These are phyloP conservation scores for Boletus rubropictus DNA, from an alignment of 768 basidiomycete genomes.

Conservation along the genomic window DNA sequence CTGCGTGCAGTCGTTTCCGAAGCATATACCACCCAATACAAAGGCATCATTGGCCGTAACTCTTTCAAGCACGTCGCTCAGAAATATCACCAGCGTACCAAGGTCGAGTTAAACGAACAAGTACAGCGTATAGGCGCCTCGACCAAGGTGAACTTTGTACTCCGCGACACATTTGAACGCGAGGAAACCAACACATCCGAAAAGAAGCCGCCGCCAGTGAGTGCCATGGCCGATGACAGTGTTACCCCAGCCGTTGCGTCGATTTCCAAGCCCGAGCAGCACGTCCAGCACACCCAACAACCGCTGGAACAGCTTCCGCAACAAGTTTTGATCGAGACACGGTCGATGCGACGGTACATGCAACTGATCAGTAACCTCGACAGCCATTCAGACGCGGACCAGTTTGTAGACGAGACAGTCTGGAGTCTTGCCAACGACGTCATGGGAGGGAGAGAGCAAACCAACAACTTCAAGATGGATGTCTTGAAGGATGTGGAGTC, in stretches of 20 bases:
- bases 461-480: slow-evolving; percentile 33
- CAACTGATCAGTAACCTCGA: slow-evolving; percentile 26
- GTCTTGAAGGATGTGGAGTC: slow-evolving; percentile 40
- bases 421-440: slow-evolving; percentile 37
- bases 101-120: slow-evolving; percentile 13
- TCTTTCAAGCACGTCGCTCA: slow-evolving; percentile 43
- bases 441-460: slow-evolving; percentile 30
- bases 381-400: slow-evolving; percentile 4
- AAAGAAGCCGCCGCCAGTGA: not conserved
- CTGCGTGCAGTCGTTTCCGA: slow-evolving; percentile 55
- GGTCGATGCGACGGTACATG: slow-evolving; percentile 38
- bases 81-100: slow-evolving; percentile 35
- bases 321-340: slow-evolving; percentile 34
- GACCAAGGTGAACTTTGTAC: not conserved
- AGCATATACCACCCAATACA: slow-evolving; percentile 61
- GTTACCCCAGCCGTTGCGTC: not conserved
- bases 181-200: not conserved
- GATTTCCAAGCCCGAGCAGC: slow-evolving; percentile 1
- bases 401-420: slow-evolving; percentile 18
- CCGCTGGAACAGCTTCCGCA: slow-evolving; percentile 37
- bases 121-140: slow-evolving; percentile 2
- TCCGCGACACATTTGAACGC: not conserved
- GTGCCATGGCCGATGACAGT: not conserved
- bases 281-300: slow-evolving; percentile 18
- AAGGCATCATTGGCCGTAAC: slow-evolving; percentile 44